These are phyloP conservation scores for Sporisorium sorghi DNA, from an alignment of 1,284 basidiomycete genomes.

Conservation along the genomic window DNA sequence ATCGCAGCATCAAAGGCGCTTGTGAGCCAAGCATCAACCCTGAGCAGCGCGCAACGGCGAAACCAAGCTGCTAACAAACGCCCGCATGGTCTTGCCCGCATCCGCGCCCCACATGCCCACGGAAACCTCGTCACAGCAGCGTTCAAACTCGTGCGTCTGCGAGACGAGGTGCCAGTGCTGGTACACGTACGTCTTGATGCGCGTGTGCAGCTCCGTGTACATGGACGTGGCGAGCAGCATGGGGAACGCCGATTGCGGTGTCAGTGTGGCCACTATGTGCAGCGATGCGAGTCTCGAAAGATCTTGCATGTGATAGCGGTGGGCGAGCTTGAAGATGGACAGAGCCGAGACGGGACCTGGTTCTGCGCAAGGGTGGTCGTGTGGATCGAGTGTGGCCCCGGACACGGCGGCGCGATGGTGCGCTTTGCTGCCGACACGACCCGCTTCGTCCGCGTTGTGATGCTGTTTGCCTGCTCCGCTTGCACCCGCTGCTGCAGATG, in stretches of 20 bases:
- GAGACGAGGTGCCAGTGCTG: constrained; percentile 59
- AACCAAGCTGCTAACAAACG: constrained; percentile 47
- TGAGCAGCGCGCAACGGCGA: constrained; percentile 26
- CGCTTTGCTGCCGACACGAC: not conserved
- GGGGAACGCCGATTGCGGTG: constrained; percentile 78
- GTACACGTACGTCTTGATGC: constrained; percentile 64
- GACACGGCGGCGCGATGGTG: constrained; percentile 7
- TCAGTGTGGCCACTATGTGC: constrained; percentile 80
- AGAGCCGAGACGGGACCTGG: constrained; percentile 72
- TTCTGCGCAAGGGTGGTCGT: constrained; percentile 79
- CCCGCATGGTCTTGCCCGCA: constrained; percentile 53
- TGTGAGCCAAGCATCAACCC: not conserved
- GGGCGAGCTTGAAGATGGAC: constrained; percentile 82
- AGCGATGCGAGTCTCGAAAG: constrained; percentile 78
- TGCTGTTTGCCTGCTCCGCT: constrained; percentile 19
- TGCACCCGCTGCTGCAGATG: not conserved
- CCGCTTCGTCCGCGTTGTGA: constrained; percentile 10
- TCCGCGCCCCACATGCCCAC: constrained; percentile 59
- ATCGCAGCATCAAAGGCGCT: no score
- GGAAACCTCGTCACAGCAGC: constrained; percentile 64
- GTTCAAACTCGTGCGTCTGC: constrained; percentile 59
- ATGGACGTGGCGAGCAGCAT: constrained; percentile 74
- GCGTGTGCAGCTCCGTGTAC: constrained; percentile 57
- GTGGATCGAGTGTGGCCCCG: constrained; percentile 74
- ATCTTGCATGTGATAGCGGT: constrained; percentile 79